phyloP scores from a whole-genome alignment of 108 stramenopile species.

The Epithemia pelagica region DNA sequence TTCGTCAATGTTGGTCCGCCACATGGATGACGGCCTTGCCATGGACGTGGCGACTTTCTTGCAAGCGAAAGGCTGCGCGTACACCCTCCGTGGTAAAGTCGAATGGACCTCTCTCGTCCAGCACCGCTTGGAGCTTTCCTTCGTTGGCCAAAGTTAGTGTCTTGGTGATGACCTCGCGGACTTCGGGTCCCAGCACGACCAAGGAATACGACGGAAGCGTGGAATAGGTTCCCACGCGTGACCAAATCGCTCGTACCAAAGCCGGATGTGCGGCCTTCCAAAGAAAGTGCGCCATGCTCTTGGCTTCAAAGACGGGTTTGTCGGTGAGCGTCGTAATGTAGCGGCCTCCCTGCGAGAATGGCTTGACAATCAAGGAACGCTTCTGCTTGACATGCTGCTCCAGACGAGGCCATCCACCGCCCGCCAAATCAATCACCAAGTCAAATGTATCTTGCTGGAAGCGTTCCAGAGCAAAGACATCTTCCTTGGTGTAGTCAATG shows the following conservation, averaged over 20 bases:
- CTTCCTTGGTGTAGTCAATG: constrained; percentile 44
- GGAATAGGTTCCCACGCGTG: constrained; percentile 30
- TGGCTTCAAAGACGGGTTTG: constrained; percentile 31
- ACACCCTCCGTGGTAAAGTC: constrained; percentile 63
- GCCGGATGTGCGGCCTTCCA: constrained; percentile 42
- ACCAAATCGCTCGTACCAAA: constrained; percentile 34
- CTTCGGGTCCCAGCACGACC: constrained; percentile 29
- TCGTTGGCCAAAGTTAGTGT: constrained; percentile 45
- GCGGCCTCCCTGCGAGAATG: constrained; percentile 38
- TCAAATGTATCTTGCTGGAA: constrained; percentile 59
- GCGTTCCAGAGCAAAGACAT: constrained; percentile 25
- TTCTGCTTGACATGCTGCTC: constrained; percentile 7
- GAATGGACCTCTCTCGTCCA: constrained; percentile 63
- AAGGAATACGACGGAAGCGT: constrained; percentile 44
- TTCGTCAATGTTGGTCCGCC: no score
- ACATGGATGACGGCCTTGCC: constrained; percentile 61
- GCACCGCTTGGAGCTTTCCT: constrained; percentile 42
- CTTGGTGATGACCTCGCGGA: constrained; percentile 38
- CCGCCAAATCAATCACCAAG: constrained; percentile 53
- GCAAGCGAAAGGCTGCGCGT: constrained; percentile 41
- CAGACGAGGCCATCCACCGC: constrained; percentile 45
- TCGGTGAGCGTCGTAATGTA: constrained; percentile 51
- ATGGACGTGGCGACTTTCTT: constrained; percentile 46
- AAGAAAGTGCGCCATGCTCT: constrained; percentile 26
- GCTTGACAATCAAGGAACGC: constrained; percentile 35